Conservation (phyloP, 805 yeast species). For the Candida suzukii region DNA sequence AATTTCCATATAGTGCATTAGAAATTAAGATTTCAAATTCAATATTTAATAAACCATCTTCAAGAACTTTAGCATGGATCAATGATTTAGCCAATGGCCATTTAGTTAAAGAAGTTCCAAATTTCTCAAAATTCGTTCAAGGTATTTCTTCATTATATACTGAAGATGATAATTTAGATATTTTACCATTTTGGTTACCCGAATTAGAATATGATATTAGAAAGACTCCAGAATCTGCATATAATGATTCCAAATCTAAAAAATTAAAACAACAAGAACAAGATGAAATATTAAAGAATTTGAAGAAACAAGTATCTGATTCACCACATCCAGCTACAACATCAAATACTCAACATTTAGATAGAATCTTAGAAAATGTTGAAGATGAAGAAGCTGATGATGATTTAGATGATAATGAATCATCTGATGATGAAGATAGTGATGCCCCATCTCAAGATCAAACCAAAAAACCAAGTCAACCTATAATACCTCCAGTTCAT, state of each 20-base stretch:
- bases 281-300: conserved; percentile 25
- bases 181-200: conserved; percentile 91
- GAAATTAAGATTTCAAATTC: conserved; percentile 58
- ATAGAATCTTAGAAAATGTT: conserved; percentile 23
- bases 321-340: conserved; percentile 25
- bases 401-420: conserved; percentile 51
- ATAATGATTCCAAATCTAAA: conserved; percentile 55
- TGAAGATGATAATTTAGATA: conserved; percentile 86
- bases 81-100: conserved; percentile 78
- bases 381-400: conserved; percentile 32
- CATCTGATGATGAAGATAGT: conserved; percentile 30
- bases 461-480: background rate
- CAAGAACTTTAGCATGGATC: conserved; percentile 59
- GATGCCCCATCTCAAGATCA: background rate
- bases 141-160: conserved; percentile 84
- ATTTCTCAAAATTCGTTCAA: conserved; percentile 87
- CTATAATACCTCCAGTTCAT: background rate
- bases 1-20: conserved; percentile 83
- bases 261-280: conserved; percentile 40
- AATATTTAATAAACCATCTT: conserved; percentile 42
- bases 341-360: conserved; percentile 21
- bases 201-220: conserved; percentile 78
- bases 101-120: conserved; percentile 88
- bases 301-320: conserved; percentile 36
- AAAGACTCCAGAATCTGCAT: conserved; percentile 72